Evolutionary conservation across 1,139 yeast species (phyloP), one percentile per base, ranked within the genome.

Genomic region (Entelexis paramagnoliae): DNA sequence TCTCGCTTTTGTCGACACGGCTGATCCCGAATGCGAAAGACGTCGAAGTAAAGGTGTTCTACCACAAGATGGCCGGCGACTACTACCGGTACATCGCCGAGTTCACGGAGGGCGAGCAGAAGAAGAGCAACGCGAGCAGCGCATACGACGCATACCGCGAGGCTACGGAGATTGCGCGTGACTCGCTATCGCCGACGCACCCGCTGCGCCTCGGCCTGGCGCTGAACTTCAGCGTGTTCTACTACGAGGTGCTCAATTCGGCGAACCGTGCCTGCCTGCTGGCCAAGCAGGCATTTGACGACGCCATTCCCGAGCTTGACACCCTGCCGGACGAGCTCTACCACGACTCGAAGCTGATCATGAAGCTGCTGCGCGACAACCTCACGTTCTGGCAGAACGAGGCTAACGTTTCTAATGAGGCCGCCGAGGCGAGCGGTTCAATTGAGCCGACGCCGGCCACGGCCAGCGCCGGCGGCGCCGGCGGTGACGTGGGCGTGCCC

Each of bases 21-120:
- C 81, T 91, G 71, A 88, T 91, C 65, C 89, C 96, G 34, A 51
- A 63, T 56, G 96, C 97, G 60, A 87, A 84, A 70, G 80, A 95
- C 58, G 97, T 96, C 65, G 98, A 91, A 74, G 87, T 96, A 50
- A 88, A 89, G 78, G 97, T 91, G 56, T 91, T 91, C 73, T 91
- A 91, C 79, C 88, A 86, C 76, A 91, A 91, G 81, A 91, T 91
- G 97, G 89, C 91, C 78, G 98, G 97, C 75, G 98, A 91, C 72
- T 91, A 91, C 78, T 95, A 89, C 78, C 95, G 98, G 75, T 91
- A 91, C 73, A 79, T 91, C 73, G 97, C 97, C 59, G 98, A 91
- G 75, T 91, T 91, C 67, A 93, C 96, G 59, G 77, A 80, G 62
- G 80, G 87, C 61, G 96, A 87, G 63, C 84, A 85, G 74, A 85